Base-by-base conservation (phyloP, 768 basidiomycete genomes). In the Suillus decipiens region DNA sequence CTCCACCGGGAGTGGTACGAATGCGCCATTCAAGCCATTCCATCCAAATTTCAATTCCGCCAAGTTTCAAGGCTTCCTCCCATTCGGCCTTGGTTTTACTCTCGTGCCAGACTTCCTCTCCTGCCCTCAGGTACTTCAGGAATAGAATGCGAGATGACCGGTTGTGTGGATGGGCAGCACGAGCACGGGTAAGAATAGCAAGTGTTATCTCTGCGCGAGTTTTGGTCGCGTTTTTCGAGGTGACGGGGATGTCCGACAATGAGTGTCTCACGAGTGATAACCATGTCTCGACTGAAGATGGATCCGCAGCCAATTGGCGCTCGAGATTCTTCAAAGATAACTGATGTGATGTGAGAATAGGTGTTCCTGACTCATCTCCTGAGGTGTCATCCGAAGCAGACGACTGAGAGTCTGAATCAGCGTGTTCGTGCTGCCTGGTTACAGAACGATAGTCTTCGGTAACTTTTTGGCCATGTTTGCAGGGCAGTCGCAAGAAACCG, bases 1-100 rank as follows among this genome's bases (percentile, higher is more conserved):
- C 71, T 2, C 86, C 84, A 45, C 76, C 74, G 45, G 65, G 75
- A 17, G 77, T 77, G 42, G 68, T 80, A 47, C 86, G 78, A 39
- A 90, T 84, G 62, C 82, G 81, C 90, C 90, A 93, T 66, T 90
- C 89, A 3, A 93, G 69, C 90, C 92, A 94, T 66, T 88, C 88
- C 77, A 93, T 82, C 84, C 87, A 89, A 31, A 93, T 79, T 42
- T 86, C 84, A 33, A 81, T 72, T 41, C 81, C 83, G 34, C 84
- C 81, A 5, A 83, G 67, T 58, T 73, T 68, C 65, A 92, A 72
- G 2, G 88, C 86, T 22, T 81, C 78, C 61, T 90, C 87, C 93
- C 93, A 95, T 67, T 92, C 89, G 3, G 78, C 77, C 28, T 70
- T 60, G 19, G 89, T 68, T 73, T 85, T 85, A 48, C 77, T 78